Evolutionary conservation across 495 filamentous ascomycete species (phyloP).

Genomic region (Xylaria venustula): DNA sequence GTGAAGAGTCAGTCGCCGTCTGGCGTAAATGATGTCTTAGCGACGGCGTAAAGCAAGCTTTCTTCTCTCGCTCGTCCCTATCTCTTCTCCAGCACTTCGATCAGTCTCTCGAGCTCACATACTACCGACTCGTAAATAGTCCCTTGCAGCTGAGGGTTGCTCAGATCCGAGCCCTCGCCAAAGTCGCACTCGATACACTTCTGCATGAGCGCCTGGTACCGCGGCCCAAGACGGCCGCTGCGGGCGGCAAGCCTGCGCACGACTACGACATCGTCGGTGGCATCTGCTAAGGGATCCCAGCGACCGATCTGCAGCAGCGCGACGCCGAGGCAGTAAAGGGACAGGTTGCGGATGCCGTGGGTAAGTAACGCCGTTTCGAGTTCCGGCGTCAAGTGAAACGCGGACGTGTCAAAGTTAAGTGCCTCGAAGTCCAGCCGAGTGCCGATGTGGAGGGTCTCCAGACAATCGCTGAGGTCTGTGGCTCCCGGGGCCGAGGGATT

Average conservation of each 20-base stretch:
- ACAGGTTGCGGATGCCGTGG: slow-evolving; percentile 5
- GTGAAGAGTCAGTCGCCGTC: no score
- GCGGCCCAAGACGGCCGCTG: slow-evolving; percentile 10
- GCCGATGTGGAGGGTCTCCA: neutral
- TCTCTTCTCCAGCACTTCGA: neutral
- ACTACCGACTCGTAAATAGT: neutral
- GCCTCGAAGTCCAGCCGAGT: slow-evolving; percentile 2
- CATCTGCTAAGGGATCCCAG: slow-evolving; percentile 10
- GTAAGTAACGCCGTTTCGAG: neutral
- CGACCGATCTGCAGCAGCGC: slow-evolving; percentile 17
- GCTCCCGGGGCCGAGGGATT: neutral
- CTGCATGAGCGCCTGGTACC: slow-evolving; percentile 8
- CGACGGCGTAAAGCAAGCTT: no score
- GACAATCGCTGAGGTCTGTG: neutral
- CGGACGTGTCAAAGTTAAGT: neutral
- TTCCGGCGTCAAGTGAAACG: neutral
- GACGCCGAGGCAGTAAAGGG: slow-evolving; percentile 8
- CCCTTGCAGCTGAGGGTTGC: neutral
- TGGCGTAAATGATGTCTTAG: no score
- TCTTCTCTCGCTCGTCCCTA: no score
- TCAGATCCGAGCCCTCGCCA: slow-evolving; percentile 12
- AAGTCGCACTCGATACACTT: slow-evolving; percentile 20
- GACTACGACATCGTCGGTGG: slow-evolving; percentile 7
- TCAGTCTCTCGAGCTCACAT: slow-evolving; percentile 2
- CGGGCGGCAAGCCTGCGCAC: neutral